phyloP scores from a whole-genome alignment of 192 early-diverging fungal genomes.

The Allomyces arbusculus region DNA sequence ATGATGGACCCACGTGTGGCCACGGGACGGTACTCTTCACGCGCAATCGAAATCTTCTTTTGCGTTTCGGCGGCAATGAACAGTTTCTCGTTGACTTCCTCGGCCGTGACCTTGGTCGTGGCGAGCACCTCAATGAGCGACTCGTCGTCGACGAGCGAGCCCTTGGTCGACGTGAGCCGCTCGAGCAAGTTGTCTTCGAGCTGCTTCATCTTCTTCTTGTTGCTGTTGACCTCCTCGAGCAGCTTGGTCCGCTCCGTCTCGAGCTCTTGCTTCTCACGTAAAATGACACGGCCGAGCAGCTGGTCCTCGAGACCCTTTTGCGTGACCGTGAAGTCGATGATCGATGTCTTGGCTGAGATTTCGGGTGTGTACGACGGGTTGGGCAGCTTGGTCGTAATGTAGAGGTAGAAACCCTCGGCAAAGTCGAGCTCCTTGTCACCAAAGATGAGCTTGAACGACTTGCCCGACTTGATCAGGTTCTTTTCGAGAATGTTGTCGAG shows the following conservation, averaged over 20 bases:
- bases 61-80: conserved; percentile 41
- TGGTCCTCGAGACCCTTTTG: conserved; percentile 41
- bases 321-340: conserved; percentile 46
- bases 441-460: conserved; percentile 35
- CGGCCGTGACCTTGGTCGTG: conserved; percentile 37
- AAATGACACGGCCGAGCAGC: conserved; percentile 39
- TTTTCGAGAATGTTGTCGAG: conserved; percentile 42
- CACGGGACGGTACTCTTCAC: conserved; percentile 44
- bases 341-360: conserved; percentile 39
- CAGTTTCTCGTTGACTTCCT: conserved; percentile 45
- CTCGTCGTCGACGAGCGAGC: conserved; percentile 42
- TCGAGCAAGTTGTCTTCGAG: conserved; percentile 44
- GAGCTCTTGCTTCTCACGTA: conserved; percentile 44
- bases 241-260: conserved; percentile 42
- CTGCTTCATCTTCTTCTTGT: conserved; percentile 48
- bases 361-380: conserved; percentile 46
- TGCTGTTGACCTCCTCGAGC: conserved; percentile 40
- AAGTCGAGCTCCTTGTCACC: conserved; percentile 45
- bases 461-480: conserved; percentile 38
- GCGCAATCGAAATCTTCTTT: conserved; percentile 39
- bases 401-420: conserved; percentile 31
- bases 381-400: conserved; percentile 40
- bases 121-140: conserved; percentile 45
- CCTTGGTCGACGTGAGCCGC: conserved; percentile 40
- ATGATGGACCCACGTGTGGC: conserved; percentile 37